Conservation (phyloP, 129 eudicot genomes). For the Ambrosia artemisiifolia region DNA sequence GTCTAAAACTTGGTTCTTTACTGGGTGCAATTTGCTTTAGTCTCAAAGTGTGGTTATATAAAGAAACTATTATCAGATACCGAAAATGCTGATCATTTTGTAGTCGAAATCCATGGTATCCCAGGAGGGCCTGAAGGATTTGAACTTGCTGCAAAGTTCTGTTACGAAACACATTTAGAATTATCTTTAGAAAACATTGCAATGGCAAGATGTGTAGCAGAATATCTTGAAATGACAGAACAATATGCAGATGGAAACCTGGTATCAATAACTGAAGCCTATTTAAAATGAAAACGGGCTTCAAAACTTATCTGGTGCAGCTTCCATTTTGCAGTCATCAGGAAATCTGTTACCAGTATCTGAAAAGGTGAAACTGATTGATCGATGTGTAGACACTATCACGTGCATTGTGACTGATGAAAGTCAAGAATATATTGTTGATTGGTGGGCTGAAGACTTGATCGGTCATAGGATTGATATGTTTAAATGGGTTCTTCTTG, state of each 20-base stretch:
- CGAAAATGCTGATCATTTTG: constrained; percentile 33
- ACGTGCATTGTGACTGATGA: constrained; percentile 67
- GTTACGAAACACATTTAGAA: constrained; percentile 71
- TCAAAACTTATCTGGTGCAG: constrained; percentile 47
- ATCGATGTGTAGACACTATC: constrained; percentile 74
- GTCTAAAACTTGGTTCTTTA: not conserved
- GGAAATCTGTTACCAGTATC: constrained; percentile 57
- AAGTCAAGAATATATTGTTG: constrained; percentile 53
- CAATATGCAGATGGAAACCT: constrained; percentile 59
- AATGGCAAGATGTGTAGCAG: constrained; percentile 69
- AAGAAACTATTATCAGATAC: constrained; percentile 62
- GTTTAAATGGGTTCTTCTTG: constrained; percentile 77
- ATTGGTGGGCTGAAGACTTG: constrained; percentile 99
- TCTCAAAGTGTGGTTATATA: constrained; percentile 86
- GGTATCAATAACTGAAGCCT: constrained; percentile 59
- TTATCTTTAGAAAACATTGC: constrained; percentile 65
- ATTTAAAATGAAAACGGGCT: constrained; percentile 57
- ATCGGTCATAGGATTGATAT: constrained; percentile 66
- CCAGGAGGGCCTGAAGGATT: constrained; percentile 92
- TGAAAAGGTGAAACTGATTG: constrained; percentile 70
- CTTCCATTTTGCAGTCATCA: constrained; percentile 57
- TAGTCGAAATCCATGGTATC: constrained; percentile 55
- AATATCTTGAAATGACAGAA: constrained; percentile 85
- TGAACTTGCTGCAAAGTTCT: constrained; percentile 83
- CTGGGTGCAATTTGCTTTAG: constrained; percentile 64